These are phyloP conservation scores for Stentor roeselii DNA, from an alignment of 73 alveolate species.

Conservation along the genomic window DNA sequence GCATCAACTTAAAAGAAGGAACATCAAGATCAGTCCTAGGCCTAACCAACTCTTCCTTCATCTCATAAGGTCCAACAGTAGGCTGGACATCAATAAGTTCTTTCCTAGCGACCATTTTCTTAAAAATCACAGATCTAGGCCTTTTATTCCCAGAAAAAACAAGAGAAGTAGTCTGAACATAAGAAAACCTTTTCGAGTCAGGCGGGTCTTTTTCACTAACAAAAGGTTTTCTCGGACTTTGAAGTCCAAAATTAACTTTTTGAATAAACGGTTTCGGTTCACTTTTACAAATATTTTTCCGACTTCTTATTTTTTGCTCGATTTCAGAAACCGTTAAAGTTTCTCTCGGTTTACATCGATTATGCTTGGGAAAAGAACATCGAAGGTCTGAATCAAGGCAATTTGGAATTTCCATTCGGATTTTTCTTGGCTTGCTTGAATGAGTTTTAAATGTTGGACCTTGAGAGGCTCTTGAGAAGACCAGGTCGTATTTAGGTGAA, in stretches of 20 bases:
- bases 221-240: conserved; percentile 2
- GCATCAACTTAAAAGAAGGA: not conserved
- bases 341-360: not conserved
- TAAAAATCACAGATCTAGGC: not conserved
- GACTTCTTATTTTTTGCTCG: not conserved
- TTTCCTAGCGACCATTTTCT: conserved; percentile 11
- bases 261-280: not conserved
- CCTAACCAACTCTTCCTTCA: not conserved
- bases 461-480: not conserved
- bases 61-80: not conserved
- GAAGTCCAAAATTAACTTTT: not conserved
- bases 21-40: not conserved
- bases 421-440: not conserved
- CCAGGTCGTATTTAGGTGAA: not conserved
- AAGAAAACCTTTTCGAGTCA: not conserved
- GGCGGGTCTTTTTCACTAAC: not conserved
- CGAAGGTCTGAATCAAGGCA: not conserved
- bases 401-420: not conserved
- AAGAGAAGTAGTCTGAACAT: not conserved
- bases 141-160: not conserved
- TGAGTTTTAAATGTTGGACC: conserved; percentile 24
- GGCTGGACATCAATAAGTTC: not conserved
- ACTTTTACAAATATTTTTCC: not conserved
- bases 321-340: not conserved
- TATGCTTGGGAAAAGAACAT: not conserved